Evolutionary conservation across 768 basidiomycete genomes (phyloP).

Genomic region (Leucocoprinus leucothites): DNA sequence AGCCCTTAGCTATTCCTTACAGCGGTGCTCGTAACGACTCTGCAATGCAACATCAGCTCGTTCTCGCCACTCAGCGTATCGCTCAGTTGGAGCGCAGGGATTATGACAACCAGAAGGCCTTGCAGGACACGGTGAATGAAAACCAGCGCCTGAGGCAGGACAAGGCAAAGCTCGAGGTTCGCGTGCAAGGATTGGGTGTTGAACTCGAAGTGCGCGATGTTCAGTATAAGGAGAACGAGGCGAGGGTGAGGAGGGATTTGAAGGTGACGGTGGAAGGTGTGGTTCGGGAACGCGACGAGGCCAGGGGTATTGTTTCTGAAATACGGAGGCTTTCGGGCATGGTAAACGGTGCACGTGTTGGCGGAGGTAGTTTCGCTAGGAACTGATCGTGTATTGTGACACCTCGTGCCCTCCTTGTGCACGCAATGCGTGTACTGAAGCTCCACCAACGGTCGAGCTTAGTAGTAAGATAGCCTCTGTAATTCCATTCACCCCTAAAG

Average conservation of each 20-base stretch:
- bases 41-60: background rate
- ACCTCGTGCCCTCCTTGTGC: background rate
- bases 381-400: background rate
- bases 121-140: background rate
- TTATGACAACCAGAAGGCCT: background rate
- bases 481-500: too few species aligned
- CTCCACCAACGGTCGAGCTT: too few species aligned
- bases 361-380: background rate
- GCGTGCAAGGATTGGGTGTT: background rate
- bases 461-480: too few species aligned
- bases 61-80: background rate
- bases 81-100: background rate
- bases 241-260: background rate
- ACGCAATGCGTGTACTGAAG: too few species aligned
- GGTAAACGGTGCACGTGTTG: background rate
- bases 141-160: background rate
- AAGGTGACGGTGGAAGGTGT: background rate
- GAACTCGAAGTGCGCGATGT: background rate
- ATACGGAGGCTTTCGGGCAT: constrained; percentile 2
- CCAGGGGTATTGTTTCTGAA: background rate
- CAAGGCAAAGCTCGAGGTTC: background rate
- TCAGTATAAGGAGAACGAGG: background rate
- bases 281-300: background rate
- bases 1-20: background rate
- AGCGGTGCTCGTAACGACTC: background rate